phyloP scores from a whole-genome alignment of 2,329 filamentous ascomycete species.

The Nemania bipapillata region DNA sequence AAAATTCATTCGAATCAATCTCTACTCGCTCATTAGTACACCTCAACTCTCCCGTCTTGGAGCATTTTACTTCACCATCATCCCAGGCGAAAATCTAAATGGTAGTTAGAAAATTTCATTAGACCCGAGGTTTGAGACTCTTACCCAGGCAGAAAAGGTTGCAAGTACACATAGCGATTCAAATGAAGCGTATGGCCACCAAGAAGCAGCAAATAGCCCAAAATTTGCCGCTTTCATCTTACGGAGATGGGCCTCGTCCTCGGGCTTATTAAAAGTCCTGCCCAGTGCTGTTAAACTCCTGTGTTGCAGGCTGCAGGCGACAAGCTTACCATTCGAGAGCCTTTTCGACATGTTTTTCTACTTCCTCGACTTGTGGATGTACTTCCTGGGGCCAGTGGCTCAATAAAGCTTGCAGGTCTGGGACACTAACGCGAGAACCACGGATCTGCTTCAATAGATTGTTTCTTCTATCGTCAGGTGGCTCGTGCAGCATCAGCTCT shows the following conservation, averaged over 20 bases:
- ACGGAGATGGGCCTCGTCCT: slow-evolving; percentile 12
- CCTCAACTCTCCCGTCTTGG: background rate
- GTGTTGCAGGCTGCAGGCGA: background rate
- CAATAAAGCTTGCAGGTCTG: slow-evolving; percentile 8
- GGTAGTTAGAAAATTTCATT: background rate
- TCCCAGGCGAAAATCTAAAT: slow-evolving; percentile 16
- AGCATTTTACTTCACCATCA: background rate
- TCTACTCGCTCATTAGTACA: background rate
- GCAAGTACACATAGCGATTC: slow-evolving; percentile 13
- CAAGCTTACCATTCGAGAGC: slow-evolving; percentile 3
- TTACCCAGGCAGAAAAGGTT: slow-evolving; percentile 18
- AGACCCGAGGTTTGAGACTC: background rate
- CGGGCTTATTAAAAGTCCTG: slow-evolving; percentile 19
- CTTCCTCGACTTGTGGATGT: background rate
- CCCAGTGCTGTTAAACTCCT: slow-evolving; percentile 17
- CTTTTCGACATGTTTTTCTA: background rate
- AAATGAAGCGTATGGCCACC: slow-evolving; percentile 23
- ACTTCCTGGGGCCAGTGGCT: slow-evolving; percentile 6
- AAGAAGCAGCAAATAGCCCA: slow-evolving; percentile 11
- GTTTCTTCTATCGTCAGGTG: background rate
- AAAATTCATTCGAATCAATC: slow-evolving; percentile 7
- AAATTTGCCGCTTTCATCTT: slow-evolving; percentile 19
- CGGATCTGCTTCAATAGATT: background rate
- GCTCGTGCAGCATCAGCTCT: background rate
- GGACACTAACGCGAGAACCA: slow-evolving; percentile 5